phyloP scores from a whole-genome alignment of 768 basidiomycete genomes.

The Trametes punicea region DNA sequence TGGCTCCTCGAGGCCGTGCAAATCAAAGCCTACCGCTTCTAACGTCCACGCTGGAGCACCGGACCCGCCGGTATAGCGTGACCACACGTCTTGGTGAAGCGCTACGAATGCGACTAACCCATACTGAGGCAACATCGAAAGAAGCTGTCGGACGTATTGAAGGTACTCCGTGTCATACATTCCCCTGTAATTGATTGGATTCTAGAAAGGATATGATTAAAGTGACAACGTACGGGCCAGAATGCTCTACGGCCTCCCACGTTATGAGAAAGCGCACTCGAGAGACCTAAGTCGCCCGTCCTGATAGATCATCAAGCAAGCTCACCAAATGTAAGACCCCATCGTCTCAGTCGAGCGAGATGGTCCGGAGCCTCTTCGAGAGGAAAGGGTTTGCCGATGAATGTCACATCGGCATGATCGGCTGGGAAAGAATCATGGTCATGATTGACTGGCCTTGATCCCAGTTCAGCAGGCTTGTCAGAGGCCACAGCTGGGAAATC shows the following conservation, averaged over 20 bases:
- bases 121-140: slow-evolving; percentile 68
- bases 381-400: slow-evolving; percentile 90
- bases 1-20: slow-evolving; percentile 75
- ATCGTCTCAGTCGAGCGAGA: slow-evolving; percentile 72
- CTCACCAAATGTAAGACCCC: slow-evolving; percentile 86
- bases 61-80: slow-evolving; percentile 89
- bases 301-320: slow-evolving; percentile 13
- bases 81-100: slow-evolving; percentile 96
- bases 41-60: slow-evolving; percentile 98
- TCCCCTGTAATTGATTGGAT: slow-evolving; percentile 46
- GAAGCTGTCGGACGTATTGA: slow-evolving; percentile 65
- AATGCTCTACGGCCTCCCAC: slow-evolving; percentile 97
- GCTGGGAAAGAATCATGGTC: slow-evolving; percentile 67
- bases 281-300: not conserved
- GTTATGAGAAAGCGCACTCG: slow-evolving; percentile 89
- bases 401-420: slow-evolving; percentile 64
- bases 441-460: slow-evolving; percentile 61
- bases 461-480: not conserved
- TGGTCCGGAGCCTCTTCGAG: slow-evolving; percentile 85
- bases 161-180: slow-evolving; percentile 84
- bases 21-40: slow-evolving; percentile 80
- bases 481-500: not conserved
- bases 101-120: slow-evolving; percentile 73
- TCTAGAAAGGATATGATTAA: not conserved
- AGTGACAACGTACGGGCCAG: slow-evolving; percentile 68